Percentiles rank a stretch among this genome's conserved stretches.
Conservation (phyloP, 257 asterid species). For the Jacaranda copaia region DNA sequence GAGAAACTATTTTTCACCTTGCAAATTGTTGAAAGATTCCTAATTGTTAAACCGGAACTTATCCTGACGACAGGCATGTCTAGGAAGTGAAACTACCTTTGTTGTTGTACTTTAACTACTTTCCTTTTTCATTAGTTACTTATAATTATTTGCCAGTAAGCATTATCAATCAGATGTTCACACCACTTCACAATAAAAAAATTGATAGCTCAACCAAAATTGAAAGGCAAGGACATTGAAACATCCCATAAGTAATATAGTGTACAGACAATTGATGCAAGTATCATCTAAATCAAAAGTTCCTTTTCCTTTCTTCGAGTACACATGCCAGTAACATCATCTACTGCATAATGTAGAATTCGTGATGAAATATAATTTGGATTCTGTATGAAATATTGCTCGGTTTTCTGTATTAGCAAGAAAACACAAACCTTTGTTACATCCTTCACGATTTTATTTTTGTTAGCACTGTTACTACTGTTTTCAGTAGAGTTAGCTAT, state of each 20-base stretch:
- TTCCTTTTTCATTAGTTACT: no score
- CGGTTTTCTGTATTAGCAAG: slow-evolving; percentile 17
- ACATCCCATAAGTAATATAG: not conserved
- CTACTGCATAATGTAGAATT: not conserved
- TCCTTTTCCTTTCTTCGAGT: not conserved
- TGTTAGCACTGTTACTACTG: slow-evolving; percentile 38
- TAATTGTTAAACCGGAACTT: no score
- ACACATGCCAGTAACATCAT: not conserved
- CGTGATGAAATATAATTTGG: not conserved
- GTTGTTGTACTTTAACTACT: no score
- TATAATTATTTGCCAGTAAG: no score
- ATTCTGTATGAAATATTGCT: not conserved
- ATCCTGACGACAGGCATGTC: no score
- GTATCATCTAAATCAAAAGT: not conserved
- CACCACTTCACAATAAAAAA: not conserved
- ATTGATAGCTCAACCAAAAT: not conserved
- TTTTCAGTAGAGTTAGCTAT: slow-evolving; percentile 40
- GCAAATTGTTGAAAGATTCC: no score
- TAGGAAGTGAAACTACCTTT: no score
- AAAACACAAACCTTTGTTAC: slow-evolving; percentile 58
- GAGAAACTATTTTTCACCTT: no score
- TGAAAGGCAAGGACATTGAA: not conserved
- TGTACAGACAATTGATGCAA: not conserved
- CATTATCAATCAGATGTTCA: not conserved
- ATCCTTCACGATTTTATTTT: slow-evolving; percentile 45